Conservation (phyloP, 2,329 filamentous ascomycete species). For the Scytalidium sp. region DNA sequence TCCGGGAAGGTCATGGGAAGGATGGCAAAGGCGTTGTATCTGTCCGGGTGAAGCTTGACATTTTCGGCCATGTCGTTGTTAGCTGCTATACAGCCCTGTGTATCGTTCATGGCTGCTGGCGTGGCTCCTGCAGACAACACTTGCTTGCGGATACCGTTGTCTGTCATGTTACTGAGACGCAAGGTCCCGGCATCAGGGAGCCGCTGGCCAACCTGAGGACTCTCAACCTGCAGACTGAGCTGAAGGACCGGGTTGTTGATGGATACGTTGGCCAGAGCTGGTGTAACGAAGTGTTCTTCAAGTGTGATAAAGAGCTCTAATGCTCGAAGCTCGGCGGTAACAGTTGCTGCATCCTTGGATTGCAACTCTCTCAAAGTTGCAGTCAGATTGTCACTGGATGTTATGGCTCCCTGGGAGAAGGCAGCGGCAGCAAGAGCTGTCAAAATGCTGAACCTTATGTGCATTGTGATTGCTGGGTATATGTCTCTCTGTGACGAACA, state of each 20-base stretch:
- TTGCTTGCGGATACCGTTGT: constrained; percentile 14
- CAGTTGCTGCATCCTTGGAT: background rate
- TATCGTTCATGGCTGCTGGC: constrained; percentile 24
- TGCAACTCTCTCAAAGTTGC: background rate
- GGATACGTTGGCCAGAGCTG: constrained; percentile 8
- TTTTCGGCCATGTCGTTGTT: constrained; percentile 32
- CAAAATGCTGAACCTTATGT: background rate
- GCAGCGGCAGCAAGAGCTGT: background rate
- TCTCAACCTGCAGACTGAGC: background rate
- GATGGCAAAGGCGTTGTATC: constrained; percentile 39
- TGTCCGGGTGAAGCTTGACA: constrained; percentile 29
- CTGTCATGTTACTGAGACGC: constrained; percentile 24
- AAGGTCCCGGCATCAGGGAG: constrained; percentile 4
- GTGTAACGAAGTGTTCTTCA: constrained; percentile 36
- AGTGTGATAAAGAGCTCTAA: constrained; percentile 33
- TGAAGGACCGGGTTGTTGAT: background rate
- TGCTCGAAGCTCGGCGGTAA: background rate
- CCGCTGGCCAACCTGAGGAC: background rate
- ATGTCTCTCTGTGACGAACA: too few relatives aligned
- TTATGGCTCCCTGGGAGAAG: background rate
- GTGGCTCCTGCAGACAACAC: constrained; percentile 10
- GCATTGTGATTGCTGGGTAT: background rate
- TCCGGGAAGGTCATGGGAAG: constrained; percentile 36
- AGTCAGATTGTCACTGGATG: background rate
- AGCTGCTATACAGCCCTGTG: constrained; percentile 13